phyloP scores from a whole-genome alignment of 139 green algal species.

The Chlamydomonas urium region DNA sequence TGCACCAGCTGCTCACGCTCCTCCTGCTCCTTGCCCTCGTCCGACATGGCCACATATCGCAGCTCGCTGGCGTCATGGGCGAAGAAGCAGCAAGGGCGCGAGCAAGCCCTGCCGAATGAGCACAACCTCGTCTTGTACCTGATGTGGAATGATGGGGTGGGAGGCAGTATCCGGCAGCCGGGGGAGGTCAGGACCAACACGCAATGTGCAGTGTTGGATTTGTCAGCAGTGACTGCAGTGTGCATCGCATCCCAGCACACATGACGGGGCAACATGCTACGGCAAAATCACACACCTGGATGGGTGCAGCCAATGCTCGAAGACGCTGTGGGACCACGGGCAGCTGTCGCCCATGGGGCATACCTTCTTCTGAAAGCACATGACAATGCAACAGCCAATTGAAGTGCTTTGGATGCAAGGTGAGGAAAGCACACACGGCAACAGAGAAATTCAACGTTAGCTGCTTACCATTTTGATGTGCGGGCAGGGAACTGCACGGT shows the following conservation, averaged over 20 bases:
- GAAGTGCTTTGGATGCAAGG: neutral
- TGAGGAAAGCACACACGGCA: neutral
- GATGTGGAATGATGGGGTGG: neutral
- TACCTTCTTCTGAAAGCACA: conserved; percentile 46
- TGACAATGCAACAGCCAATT: neutral
- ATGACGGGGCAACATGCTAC: too few relatives aligned
- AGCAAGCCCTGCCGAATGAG: conserved; percentile 48
- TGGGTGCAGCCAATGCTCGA: conserved; percentile 90
- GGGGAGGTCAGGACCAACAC: too few relatives aligned
- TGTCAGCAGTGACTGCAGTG: too few relatives aligned
- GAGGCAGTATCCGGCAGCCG: too few relatives aligned
- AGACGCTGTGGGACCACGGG: conserved; percentile 81
- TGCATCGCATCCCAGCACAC: too few relatives aligned
- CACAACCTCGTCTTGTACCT: conserved; percentile 59
- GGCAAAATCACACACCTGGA: conserved; percentile 52
- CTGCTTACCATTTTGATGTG: conserved; percentile 40
- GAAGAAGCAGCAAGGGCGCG: conserved; percentile 59
- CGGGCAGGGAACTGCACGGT: conserved; percentile 40
- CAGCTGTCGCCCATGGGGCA: conserved; percentile 71
- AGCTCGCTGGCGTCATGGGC: conserved; percentile 46
- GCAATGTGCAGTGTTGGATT: too few relatives aligned
- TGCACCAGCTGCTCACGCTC: conserved; percentile 41
- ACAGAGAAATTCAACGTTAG: neutral
- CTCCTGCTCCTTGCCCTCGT: conserved; percentile 10
- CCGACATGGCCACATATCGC: too few relatives aligned